Conservation (phyloP, 2,329 filamentous ascomycete species). For the Xenoacremonium recifei region DNA sequence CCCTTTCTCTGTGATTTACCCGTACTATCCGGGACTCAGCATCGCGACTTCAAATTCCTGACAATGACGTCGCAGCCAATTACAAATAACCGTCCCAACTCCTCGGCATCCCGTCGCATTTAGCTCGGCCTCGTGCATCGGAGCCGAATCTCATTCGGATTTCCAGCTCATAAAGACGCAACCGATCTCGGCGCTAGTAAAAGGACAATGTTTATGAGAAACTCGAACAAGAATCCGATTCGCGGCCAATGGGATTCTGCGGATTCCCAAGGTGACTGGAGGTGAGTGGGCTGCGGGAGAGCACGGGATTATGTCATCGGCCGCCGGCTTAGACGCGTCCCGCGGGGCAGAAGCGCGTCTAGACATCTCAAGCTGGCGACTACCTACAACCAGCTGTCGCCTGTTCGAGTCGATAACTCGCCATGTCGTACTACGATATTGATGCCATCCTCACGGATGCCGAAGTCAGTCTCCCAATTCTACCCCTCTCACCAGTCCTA, state of each 20-base stretch:
- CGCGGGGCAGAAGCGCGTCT: constrained; percentile 7
- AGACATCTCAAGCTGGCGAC: background rate
- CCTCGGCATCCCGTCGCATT: no score
- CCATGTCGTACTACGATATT: constrained; percentile 79
- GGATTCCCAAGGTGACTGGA: constrained; percentile 5
- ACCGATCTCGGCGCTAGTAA: no score
- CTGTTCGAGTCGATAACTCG: constrained; percentile 5
- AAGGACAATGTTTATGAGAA: constrained; percentile 6
- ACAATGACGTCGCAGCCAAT: no score
- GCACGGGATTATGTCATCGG: constrained; percentile 23
- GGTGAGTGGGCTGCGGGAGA: background rate
- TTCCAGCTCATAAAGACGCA: no score
- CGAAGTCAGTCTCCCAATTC: constrained; percentile 55
- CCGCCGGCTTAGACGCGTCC: constrained; percentile 14
- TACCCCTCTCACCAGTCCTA: background rate
- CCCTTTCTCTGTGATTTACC: no score
- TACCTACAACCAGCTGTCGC: no score
- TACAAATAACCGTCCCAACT: no score
- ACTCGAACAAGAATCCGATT: no score
- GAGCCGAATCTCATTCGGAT: no score
- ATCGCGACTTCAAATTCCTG: no score
- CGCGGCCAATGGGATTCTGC: background rate
- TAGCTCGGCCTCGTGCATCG: no score
- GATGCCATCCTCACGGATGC: constrained; percentile 83
- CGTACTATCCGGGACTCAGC: no score